These are phyloP conservation scores for Suillus americanus DNA, from an alignment of 768 basidiomycete genomes.

Conservation along the genomic window DNA sequence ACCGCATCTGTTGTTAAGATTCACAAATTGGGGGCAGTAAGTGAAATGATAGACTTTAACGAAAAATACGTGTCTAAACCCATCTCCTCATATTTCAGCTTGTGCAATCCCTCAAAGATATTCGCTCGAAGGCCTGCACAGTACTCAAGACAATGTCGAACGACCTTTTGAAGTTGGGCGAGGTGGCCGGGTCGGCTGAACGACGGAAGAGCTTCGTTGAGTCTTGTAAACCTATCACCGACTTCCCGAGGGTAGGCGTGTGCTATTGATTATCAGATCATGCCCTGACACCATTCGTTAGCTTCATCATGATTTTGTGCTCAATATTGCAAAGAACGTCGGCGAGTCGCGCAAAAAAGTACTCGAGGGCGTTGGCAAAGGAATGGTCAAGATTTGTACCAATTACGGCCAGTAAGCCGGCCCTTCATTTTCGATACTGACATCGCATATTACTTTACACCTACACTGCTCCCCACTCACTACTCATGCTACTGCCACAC, in stretches of 20 bases:
- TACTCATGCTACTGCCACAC: background rate
- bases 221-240: slow-evolving; percentile 43
- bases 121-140: slow-evolving; percentile 52
- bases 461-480: slow-evolving; percentile 26
- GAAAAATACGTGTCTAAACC: background rate
- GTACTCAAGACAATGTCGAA: slow-evolving; percentile 60
- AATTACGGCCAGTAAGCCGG: slow-evolving; percentile 33
- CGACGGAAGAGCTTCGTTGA: slow-evolving; percentile 52
- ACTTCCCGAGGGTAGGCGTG: slow-evolving; percentile 33
- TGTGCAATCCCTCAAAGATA: slow-evolving; percentile 60
- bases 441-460: slow-evolving; percentile 15
- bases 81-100: slow-evolving; percentile 43
- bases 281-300: slow-evolving; percentile 26
- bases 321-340: slow-evolving; percentile 60
- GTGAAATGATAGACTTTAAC: slow-evolving; percentile 21
- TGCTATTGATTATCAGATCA: background rate
- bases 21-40: slow-evolving; percentile 70
- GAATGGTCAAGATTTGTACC: slow-evolving; percentile 53
- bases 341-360: slow-evolving; percentile 72
- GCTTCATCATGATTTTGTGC: slow-evolving; percentile 66
- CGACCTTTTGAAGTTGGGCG: slow-evolving; percentile 48
- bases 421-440: slow-evolving; percentile 3
- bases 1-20: slow-evolving; percentile 64
- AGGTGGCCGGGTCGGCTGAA: slow-evolving; percentile 52
- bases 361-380: slow-evolving; percentile 70